These are phyloP conservation scores for Arabidopsis hybrid DNA, from an alignment of 441 rosid species.

Conservation along the genomic window DNA sequence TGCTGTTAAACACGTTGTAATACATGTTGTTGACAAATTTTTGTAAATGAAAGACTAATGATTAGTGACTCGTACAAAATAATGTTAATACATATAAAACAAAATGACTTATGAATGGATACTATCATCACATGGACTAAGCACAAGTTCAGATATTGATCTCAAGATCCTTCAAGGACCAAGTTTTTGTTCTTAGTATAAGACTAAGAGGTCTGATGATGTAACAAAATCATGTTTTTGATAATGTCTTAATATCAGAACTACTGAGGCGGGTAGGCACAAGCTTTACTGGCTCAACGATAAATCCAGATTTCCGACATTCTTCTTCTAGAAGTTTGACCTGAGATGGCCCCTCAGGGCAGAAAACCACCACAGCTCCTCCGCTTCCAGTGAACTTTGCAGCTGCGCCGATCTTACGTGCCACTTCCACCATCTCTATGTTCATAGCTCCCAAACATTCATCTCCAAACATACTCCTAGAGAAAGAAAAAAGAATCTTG, in stretches of 20 bases:
- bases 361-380: constrained; percentile 85
- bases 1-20: neutral
- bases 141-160: neutral
- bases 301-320: constrained; percentile 74
- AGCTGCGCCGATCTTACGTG: constrained; percentile 80
- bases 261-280: constrained; percentile 56
- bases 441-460: constrained; percentile 73
- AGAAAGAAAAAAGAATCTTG: neutral
- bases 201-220: neutral
- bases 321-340: constrained; percentile 70
- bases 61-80: neutral
- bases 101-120: no score
- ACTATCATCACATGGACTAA: no score
- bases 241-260: constrained; percentile 52
- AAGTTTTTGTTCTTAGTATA: neutral
- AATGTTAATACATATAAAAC: neutral
- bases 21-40: no score
- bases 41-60: neutral
- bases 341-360: constrained; percentile 72
- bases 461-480: constrained; percentile 84
- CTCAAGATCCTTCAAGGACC: constrained; percentile 5
- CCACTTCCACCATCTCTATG: constrained; percentile 94
- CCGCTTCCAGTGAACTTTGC: constrained; percentile 95
- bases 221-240: constrained; percentile 15
- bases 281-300: constrained; percentile 62